phyloP scores from a whole-genome alignment of 139 green algal species.

The Chlorella sp. region DNA sequence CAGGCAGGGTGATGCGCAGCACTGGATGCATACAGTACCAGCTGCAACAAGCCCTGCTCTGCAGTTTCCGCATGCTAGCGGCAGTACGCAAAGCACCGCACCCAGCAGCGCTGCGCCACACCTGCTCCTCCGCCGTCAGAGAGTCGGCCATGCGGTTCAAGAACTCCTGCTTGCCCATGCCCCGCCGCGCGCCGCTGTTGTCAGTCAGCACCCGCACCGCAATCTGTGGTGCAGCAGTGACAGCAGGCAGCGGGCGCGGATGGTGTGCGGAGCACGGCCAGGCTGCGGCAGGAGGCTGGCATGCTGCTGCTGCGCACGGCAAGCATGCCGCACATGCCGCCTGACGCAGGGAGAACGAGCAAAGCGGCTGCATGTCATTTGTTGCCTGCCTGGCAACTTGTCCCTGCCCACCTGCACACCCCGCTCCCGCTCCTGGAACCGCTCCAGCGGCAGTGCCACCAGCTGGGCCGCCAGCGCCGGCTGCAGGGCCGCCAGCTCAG shows the following conservation, averaged over 20 bases:
- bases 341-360: too few species aligned
- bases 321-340: too few species aligned
- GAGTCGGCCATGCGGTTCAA: constrained; percentile 20
- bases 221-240: neutral
- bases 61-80: too few species aligned
- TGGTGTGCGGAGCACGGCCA: too few species aligned
- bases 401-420: neutral
- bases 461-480: constrained; percentile 48
- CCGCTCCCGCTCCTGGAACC: constrained; percentile 18
- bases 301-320: too few species aligned
- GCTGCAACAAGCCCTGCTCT: too few species aligned
- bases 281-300: too few species aligned
- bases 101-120: constrained; percentile 20
- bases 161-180: constrained; percentile 41
- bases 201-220: constrained; percentile 11
- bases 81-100: too few species aligned
- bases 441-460: constrained; percentile 38
- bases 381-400: neutral
- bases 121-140: constrained; percentile 52
- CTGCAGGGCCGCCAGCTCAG: constrained; percentile 36
- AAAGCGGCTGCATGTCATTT: too few species aligned
- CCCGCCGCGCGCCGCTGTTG: neutral
- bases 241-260: too few species aligned
- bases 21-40: too few species aligned
- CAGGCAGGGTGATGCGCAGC: too few species aligned